These are phyloP conservation scores for Picea mariana DNA, from an alignment of 83 land plant genomes.

Conservation along the genomic window DNA sequence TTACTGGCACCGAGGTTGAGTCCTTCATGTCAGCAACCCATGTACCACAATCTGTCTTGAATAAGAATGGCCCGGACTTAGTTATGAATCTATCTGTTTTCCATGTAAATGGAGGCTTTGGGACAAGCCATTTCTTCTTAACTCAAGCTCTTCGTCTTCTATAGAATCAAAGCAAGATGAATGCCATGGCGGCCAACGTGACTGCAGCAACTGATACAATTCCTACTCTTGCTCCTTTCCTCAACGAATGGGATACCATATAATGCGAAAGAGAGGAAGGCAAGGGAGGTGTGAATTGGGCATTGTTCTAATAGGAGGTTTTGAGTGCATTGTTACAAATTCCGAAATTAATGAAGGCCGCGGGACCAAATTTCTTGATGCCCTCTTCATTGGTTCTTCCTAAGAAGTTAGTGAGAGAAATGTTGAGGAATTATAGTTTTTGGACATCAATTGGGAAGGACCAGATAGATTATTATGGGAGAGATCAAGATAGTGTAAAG, in stretches of 20 bases:
- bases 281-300: neutral
- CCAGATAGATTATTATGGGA: constrained; percentile 45
- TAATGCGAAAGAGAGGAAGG: neutral
- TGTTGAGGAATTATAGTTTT: constrained; percentile 36
- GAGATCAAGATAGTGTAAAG: constrained; percentile 47
- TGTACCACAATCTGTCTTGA: constrained; percentile 57
- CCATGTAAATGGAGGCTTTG: constrained; percentile 22
- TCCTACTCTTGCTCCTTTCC: neutral
- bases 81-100: constrained; percentile 16
- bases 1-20: constrained; percentile 50
- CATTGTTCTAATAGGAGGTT: constrained; percentile 4
- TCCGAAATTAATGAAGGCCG: constrained; percentile 40
- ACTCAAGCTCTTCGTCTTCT: constrained; percentile 15
- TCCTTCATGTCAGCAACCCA: constrained; percentile 73
- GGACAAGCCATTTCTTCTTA: constrained; percentile 28
- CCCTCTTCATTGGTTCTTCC: constrained; percentile 20
- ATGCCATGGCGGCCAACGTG: neutral
- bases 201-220: constrained; percentile 12
- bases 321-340: constrained; percentile 10
- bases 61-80: constrained; percentile 55
- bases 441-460: constrained; percentile 34
- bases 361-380: constrained; percentile 37
- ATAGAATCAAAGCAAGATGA: neutral
- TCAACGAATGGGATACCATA: neutral
- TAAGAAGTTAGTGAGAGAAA: constrained; percentile 50